phyloP scores from a whole-genome alignment of 352 stramenopile genomes.

The Globisporangium solare region DNA sequence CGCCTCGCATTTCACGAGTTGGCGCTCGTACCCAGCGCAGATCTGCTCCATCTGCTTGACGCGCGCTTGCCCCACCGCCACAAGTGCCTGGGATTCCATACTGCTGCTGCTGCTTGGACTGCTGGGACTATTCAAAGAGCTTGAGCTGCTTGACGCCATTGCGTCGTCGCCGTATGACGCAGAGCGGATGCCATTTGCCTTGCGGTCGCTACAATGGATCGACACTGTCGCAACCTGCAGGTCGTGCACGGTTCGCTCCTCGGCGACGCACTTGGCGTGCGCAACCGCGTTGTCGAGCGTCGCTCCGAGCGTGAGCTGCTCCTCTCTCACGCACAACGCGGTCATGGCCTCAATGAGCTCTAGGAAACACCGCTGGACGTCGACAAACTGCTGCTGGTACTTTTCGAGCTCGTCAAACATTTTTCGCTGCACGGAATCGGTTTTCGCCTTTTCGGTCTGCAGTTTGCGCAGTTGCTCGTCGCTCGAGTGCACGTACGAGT shows the following conservation, averaged over 20 bases:
- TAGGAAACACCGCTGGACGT: conserved; percentile 48
- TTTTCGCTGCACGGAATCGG: conserved; percentile 42
- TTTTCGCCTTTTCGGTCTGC: conserved; percentile 37
- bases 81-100: conserved; percentile 42
- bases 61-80: conserved; percentile 30
- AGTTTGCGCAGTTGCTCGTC: conserved; percentile 41
- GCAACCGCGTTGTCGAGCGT: conserved; percentile 8
- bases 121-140: no score
- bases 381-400: conserved; percentile 46
- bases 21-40: conserved; percentile 39
- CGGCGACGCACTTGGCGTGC: conserved; percentile 16
- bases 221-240: conserved; percentile 26
- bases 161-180: no score
- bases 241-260: conserved; percentile 50
- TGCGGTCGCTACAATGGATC: background rate
- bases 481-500: conserved; percentile 29
- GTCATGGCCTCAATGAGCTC: conserved; percentile 48
- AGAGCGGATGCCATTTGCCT: no score
- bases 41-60: conserved; percentile 39
- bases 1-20: conserved; percentile 41
- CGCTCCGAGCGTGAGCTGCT: conserved; percentile 23
- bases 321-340: conserved; percentile 30
- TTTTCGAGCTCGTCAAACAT: conserved; percentile 48
- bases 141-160: no score
- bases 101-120: conserved; percentile 3